phyloP scores from a whole-genome alignment of 1,284 basidiomycete species.

The Ustilago xerochloae region DNA sequence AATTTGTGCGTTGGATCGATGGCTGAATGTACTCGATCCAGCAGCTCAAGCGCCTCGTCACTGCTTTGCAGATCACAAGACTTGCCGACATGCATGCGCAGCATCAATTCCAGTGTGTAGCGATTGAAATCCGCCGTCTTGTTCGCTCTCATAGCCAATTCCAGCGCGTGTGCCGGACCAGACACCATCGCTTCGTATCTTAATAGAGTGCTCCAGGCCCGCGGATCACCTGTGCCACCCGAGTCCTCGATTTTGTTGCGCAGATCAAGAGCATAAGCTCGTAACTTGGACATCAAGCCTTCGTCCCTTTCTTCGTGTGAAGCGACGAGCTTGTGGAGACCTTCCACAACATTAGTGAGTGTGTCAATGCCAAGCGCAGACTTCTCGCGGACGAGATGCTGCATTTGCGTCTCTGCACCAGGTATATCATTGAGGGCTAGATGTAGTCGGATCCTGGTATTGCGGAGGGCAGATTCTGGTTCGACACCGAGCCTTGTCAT shows the following conservation, averaged over 20 bases:
- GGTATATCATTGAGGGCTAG: slow-evolving; percentile 2
- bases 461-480: slow-evolving; percentile 4
- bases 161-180: slow-evolving; percentile 23
- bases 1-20: slow-evolving; percentile 19
- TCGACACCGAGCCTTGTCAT: slow-evolving; percentile 11
- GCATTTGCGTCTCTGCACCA: slow-evolving; percentile 8
- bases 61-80: slow-evolving; percentile 35
- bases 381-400: background rate
- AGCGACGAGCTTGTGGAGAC: slow-evolving; percentile 5
- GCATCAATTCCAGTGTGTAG: slow-evolving; percentile 19
- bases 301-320: background rate
- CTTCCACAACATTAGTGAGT: slow-evolving; percentile 23
- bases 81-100: slow-evolving; percentile 27
- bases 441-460: slow-evolving; percentile 20
- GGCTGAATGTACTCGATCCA: slow-evolving; percentile 18
- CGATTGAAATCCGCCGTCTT: background rate
- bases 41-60: slow-evolving; percentile 50
- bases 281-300: slow-evolving; percentile 1
- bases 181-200: slow-evolving; percentile 24
- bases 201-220: slow-evolving; percentile 34
- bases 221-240: background rate
- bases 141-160: slow-evolving; percentile 13
- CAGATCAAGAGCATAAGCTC: slow-evolving; percentile 15
- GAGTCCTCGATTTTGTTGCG: slow-evolving; percentile 1
- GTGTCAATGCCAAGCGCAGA: slow-evolving; percentile 7